Evolutionary conservation across 257 asterid species (phyloP).

Genomic region (Fraxinus quadrangulata): DNA sequence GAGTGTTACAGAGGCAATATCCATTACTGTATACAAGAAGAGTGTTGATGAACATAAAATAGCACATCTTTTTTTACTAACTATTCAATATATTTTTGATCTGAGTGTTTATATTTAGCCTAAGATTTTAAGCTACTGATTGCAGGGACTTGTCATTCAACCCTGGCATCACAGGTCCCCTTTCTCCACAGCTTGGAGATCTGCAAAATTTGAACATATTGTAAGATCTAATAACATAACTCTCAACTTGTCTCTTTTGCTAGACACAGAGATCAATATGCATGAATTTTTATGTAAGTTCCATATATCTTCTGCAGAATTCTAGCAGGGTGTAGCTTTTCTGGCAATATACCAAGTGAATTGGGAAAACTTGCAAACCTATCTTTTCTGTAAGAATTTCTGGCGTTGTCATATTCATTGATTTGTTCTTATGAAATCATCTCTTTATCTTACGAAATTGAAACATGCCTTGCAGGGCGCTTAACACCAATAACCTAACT

Average conservation of each 20-base stretch:
- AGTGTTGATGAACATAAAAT: background rate
- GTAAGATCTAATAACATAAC: constrained; percentile 44
- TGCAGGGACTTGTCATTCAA: constrained; percentile 93
- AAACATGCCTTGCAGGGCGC: constrained; percentile 58
- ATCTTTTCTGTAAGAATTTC: constrained; percentile 78
- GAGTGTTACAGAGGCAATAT: background rate
- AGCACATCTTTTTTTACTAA: background rate
- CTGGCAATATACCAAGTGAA: constrained; percentile 73
- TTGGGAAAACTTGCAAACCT: constrained; percentile 73
- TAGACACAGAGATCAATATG: background rate
- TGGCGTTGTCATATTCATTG: background rate
- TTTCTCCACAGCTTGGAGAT: constrained; percentile 85
- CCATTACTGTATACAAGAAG: background rate
- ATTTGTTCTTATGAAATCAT: background rate
- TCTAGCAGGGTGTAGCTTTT: constrained; percentile 91
- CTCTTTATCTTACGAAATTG: background rate
- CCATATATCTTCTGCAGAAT: constrained; percentile 52
- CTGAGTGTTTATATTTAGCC: background rate
- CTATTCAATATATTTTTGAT: background rate
- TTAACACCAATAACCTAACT: constrained; percentile 83
- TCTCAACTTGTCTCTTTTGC: background rate
- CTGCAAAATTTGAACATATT: constrained; percentile 66
- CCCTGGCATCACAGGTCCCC: constrained; percentile 74
- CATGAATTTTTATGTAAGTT: background rate
- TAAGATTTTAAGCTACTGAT: constrained; percentile 11